Base-by-base conservation (phyloP, 2,329 filamentous ascomycete genomes). In the Aspergillus sp. region DNA sequence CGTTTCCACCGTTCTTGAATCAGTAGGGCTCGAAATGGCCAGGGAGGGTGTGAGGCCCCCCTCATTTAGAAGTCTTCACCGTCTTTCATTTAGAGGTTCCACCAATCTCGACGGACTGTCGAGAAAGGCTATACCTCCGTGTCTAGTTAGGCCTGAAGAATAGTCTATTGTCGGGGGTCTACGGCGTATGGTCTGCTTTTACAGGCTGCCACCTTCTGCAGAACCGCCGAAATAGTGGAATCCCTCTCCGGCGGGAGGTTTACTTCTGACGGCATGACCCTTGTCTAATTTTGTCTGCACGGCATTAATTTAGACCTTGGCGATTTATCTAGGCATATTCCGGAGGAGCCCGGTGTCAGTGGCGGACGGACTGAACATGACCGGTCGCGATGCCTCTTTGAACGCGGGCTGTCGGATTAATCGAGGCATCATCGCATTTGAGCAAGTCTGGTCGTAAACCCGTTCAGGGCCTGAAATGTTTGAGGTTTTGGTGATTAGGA, bases 81-180 rank as follows among this genome's bases (percentile, higher is more conserved):
- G 7, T n/a, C 22, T 34, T 48, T 48, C 50, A 45, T 53, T 30
- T 52, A 39, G 39, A 50, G 41, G 43, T 41, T 53, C 55, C 55
- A 57, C 55, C 55, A 57, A 57, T 57, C 43, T 43, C 9, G 22
- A 43, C 41, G 20, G 9, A 20, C 18, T 13, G 17, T n/a, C 26
- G 41, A 53, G 22, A 51, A 13, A 22, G 42, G 43, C 15, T 32
- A 38, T 30, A 48, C 13, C 43, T 53, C 51, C 42, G 42, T 48
- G 51, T 32, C 43, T 11, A 41, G 32, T 12, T 24, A 12, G 41
- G 15, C n/a, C 26, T 30, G 26, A 30, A 30, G 26, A 30, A 3
- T 30, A 30, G 26, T 11, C 26, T 30, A 44, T 18, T 42, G 26
- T 20, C 24, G n/a, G 13, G 20, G 3, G 5, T 13, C 15, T 13